Conservation (phyloP, 2,329 filamentous ascomycete species). For the Diplocarpon mali region DNA sequence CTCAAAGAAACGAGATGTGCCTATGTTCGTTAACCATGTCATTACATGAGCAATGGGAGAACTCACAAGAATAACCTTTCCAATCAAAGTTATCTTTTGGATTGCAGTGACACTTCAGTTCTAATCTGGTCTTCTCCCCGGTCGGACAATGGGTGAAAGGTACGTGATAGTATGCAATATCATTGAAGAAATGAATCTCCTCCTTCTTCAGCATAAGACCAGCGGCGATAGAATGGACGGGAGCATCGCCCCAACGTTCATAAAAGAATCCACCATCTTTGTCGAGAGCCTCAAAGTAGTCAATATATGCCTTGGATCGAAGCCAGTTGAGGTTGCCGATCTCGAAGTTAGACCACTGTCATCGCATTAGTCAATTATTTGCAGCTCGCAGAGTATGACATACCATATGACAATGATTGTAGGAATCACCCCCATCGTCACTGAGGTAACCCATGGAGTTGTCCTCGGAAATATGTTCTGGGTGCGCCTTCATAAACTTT, state of each 20-base stretch:
- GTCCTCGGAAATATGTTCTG: slow-evolving; percentile 71
- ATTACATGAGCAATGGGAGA: no score
- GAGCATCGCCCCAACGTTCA: slow-evolving; percentile 95
- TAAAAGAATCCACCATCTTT: slow-evolving; percentile 96
- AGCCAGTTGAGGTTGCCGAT: slow-evolving; percentile 92
- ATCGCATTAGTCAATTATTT: neutral
- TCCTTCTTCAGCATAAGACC: slow-evolving; percentile 79
- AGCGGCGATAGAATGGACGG: slow-evolving; percentile 95
- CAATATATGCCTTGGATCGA: slow-evolving; percentile 74
- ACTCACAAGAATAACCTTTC: slow-evolving; percentile 95
- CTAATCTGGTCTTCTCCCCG: slow-evolving; percentile 69
- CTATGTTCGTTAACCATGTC: slow-evolving; percentile 31
- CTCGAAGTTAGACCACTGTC: slow-evolving; percentile 96
- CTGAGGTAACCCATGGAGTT: slow-evolving; percentile 90
- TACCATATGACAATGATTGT: slow-evolving; percentile 97
- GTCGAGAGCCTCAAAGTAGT: slow-evolving; percentile 85
- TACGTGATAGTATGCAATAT: slow-evolving; percentile 96
- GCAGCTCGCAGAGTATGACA: slow-evolving; percentile 28
- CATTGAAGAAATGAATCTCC: slow-evolving; percentile 96
- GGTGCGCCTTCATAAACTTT: slow-evolving; percentile 84
- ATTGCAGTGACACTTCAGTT: slow-evolving; percentile 89
- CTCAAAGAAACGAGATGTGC: slow-evolving; percentile 79
- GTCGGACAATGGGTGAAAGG: slow-evolving; percentile 97
- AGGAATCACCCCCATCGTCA: slow-evolving; percentile 80
- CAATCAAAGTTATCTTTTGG: slow-evolving; percentile 98